Evolutionary conservation across 495 filamentous ascomycete species (phyloP).

Genomic region (Choiromyces venosus): DNA sequence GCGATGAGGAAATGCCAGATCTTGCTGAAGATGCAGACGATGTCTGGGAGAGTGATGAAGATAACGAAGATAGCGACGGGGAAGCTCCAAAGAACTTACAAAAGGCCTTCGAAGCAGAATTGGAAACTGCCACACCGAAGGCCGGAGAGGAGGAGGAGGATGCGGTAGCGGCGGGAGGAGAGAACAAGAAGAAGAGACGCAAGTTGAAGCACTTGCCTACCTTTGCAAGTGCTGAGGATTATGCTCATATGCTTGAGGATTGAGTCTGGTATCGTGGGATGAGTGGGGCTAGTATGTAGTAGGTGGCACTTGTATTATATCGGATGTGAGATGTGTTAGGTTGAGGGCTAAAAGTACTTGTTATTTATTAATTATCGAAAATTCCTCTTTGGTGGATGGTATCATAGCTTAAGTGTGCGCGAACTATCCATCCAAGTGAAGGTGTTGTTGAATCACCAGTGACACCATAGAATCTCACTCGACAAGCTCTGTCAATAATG

Average conservation of each 20-base stretch:
- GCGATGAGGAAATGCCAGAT: conserved; percentile 43
- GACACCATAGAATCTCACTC: neutral
- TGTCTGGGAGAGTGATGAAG: conserved; percentile 47
- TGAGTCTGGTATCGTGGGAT: neutral
- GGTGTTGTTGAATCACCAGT: neutral
- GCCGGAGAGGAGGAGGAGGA: conserved; percentile 39
- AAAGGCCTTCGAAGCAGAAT: conserved; percentile 47
- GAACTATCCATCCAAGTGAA: too few relatives aligned
- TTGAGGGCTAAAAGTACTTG: neutral
- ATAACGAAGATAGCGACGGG: conserved; percentile 53
- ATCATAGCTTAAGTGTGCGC: too few relatives aligned
- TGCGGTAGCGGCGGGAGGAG: conserved; percentile 44
- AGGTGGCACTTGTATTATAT: neutral
- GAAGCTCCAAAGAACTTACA: conserved; percentile 51
- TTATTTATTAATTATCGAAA: neutral
- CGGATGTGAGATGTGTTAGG: neutral
- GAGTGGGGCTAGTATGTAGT: neutral
- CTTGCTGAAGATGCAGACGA: conserved; percentile 50
- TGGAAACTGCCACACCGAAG: conserved; percentile 33
- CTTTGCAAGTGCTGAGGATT: conserved; percentile 90
- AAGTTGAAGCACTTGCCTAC: conserved; percentile 83
- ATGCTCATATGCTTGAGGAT: conserved; percentile 67
- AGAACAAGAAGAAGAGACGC: conserved; percentile 60
- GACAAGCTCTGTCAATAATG: neutral
- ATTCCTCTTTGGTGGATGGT: too few relatives aligned